Evolutionary conservation across 768 basidiomycete genomes (phyloP).

Genomic region (Clitopilus passeckerianus): DNA sequence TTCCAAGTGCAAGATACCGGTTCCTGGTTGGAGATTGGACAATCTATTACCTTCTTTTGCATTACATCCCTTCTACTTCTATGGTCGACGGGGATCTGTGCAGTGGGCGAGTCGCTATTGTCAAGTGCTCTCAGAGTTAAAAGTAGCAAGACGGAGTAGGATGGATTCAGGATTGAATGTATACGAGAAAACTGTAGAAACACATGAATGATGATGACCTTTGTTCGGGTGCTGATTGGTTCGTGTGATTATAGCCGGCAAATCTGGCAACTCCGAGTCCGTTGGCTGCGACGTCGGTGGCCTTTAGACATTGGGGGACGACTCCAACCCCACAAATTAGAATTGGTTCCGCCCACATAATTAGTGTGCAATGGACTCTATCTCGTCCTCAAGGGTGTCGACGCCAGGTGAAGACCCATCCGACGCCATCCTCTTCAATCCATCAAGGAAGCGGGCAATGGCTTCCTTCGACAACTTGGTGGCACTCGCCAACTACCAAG

Average conservation of each 20-base stretch:
- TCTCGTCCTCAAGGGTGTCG: background rate
- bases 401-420: background rate
- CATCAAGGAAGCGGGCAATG: conserved; percentile 43
- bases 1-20: conserved; percentile 80
- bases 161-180: background rate
- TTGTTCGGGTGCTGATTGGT: background rate
- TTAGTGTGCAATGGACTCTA: background rate
- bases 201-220: background rate
- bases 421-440: conserved; percentile 42
- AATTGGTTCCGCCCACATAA: background rate
- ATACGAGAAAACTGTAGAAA: background rate
- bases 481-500: conserved; percentile 80
- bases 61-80: conserved; percentile 75
- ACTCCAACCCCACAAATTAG: background rate
- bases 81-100: conserved; percentile 76
- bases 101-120: conserved; percentile 69
- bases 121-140: conserved; percentile 23
- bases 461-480: conserved; percentile 82
- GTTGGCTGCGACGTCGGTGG: background rate
- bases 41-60: conserved; percentile 84
- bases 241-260: background rate
- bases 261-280: background rate
- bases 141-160: background rate
- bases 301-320: background rate
- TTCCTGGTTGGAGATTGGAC: conserved; percentile 87